A percentile compares a stretch with the other conserved stretches of the same genome.
phyloP scores from a whole-genome alignment of 257 asterid genomes.

The Solanum medicagineum region DNA sequence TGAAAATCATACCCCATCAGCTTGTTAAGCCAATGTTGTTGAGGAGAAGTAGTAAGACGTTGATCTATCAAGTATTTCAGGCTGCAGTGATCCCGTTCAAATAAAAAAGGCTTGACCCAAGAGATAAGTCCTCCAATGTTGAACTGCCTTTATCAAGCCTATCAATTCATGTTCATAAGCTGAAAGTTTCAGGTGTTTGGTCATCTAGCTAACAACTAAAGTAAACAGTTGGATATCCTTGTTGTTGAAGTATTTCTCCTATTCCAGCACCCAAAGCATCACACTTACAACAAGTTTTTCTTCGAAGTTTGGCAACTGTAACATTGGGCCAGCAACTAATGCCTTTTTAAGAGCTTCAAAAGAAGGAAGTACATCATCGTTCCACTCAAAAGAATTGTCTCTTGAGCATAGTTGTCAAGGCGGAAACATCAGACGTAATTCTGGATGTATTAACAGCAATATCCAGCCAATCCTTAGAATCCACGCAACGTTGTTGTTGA shows the following conservation, averaged over 20 bases:
- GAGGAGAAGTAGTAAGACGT: not conserved
- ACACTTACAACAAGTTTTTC: not conserved
- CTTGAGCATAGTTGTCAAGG: not conserved
- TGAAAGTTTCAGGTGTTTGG: not conserved
- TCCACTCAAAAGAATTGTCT: not conserved
- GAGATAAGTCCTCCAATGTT: not conserved
- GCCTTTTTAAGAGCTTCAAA: not conserved
- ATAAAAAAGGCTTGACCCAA: not conserved
- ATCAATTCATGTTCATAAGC: not conserved
- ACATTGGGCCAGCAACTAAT: not conserved
- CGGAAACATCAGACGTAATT: not conserved
- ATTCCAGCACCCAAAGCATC: not conserved
- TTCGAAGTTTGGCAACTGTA: not conserved
- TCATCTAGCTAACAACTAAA: not conserved
- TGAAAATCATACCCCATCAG: not conserved
- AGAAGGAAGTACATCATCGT: not conserved
- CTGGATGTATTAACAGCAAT: not conserved
- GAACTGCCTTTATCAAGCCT: not conserved
- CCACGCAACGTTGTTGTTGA: not conserved
- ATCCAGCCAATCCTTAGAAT: not conserved
- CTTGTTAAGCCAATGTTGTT: not conserved
- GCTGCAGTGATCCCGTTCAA: not conserved
- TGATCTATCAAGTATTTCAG: not conserved
- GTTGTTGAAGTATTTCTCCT: not conserved
- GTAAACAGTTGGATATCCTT: not conserved